Percentiles rank a stretch among this genome's conserved stretches.
These are phyloP conservation scores for Polygonum aviculare DNA, from an alignment of 148 eudicot genomes.

Conservation along the genomic window DNA sequence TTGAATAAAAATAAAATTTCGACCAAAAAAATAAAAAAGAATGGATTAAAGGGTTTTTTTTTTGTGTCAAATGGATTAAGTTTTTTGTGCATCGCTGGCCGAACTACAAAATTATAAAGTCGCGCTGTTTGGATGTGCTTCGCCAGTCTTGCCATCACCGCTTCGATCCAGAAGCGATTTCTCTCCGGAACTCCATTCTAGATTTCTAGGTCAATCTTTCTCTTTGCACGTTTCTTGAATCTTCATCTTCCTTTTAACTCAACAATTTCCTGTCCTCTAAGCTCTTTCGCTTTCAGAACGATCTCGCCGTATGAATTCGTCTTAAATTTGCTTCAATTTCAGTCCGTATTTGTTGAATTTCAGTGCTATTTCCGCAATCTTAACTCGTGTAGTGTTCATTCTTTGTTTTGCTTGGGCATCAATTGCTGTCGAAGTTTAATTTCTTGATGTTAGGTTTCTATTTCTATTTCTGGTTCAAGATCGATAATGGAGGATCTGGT, in stretches of 20 bases:
- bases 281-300: neutral
- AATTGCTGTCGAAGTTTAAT: neutral
- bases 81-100: too few species aligned
- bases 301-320: neutral
- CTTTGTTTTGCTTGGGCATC: neutral
- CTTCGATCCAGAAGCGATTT: neutral
- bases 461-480: neutral
- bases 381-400: neutral
- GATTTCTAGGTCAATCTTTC: neutral
- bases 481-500: neutral
- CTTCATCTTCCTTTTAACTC: neutral
- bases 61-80: too few species aligned
- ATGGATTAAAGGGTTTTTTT: too few species aligned
- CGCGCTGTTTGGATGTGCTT: neutral
- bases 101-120: too few species aligned
- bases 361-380: neutral
- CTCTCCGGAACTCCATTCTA: neutral
- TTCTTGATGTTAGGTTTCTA: neutral
- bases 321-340: neutral
- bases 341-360: neutral
- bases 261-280: neutral
- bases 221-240: neutral
- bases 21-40: too few species aligned
- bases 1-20: too few species aligned
- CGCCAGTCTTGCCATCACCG: neutral